Evolutionary conservation across 2,329 filamentous ascomycete species (phyloP).

Genomic region (Aspergillus hiratsukae): DNA sequence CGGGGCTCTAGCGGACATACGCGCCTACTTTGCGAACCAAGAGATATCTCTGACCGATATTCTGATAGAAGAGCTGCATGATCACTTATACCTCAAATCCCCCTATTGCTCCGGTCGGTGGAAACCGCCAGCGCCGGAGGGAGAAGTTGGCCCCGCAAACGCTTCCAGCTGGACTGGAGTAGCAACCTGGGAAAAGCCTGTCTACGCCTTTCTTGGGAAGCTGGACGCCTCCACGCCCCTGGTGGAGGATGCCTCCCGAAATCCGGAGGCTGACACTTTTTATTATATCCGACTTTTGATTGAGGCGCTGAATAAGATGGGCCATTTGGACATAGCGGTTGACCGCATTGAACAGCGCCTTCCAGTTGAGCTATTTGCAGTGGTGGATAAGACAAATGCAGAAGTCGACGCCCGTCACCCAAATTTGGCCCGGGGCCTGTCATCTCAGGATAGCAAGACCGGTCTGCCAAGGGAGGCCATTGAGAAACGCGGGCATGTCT

Average conservation of each 20-base stretch:
- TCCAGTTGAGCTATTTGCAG: constrained; percentile 86
- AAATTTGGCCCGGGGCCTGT: constrained; percentile 59
- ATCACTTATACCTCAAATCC: constrained; percentile 94
- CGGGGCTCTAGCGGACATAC: constrained; percentile 78
- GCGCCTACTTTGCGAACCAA: constrained; percentile 86
- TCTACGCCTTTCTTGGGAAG: constrained; percentile 55
- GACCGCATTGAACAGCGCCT: constrained; percentile 88
- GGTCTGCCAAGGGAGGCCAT: constrained; percentile 67
- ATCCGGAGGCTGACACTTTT: constrained; percentile 93
- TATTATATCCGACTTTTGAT: constrained; percentile 84
- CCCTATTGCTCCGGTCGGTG: constrained; percentile 96
- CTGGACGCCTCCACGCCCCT: constrained; percentile 55
- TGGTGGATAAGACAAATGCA: constrained; percentile 91
- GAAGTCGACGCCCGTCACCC: constrained; percentile 92
- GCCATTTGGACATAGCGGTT: constrained; percentile 76
- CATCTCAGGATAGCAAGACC: constrained; percentile 43
- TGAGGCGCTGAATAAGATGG: constrained; percentile 85
- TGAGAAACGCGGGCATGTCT: constrained; percentile 73
- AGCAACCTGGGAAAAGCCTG: constrained; percentile 48
- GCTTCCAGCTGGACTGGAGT: constrained; percentile 25
- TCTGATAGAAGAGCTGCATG: constrained; percentile 92
- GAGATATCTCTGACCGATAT: constrained; percentile 91
- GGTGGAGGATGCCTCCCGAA: constrained; percentile 83
- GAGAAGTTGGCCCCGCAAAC: constrained; percentile 23
- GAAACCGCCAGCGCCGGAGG: constrained; percentile 62